A percentile compares a stretch with the other conserved stretches of the same genome.
These are phyloP conservation scores for Blastocystis sp. DNA, from an alignment of 352 stramenopile species.

Conservation along the genomic window DNA sequence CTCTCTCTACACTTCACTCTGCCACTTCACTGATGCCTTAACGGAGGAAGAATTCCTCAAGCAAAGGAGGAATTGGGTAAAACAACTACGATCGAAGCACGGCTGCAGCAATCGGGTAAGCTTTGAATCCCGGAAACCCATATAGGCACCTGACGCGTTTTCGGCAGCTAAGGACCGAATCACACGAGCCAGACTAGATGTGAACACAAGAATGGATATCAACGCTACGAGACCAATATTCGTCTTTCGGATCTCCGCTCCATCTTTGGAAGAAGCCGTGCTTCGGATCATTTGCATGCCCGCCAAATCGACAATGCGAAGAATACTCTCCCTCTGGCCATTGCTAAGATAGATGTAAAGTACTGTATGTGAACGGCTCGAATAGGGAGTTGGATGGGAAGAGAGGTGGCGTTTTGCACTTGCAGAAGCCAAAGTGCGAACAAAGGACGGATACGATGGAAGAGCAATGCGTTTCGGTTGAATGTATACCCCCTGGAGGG, in stretches of 20 bases:
- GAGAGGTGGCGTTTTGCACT: background rate
- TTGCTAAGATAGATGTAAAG: background rate
- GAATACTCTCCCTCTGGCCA: background rate
- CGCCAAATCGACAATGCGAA: constrained; percentile 20
- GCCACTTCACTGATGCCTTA: background rate
- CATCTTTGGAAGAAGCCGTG: background rate
- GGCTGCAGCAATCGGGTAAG: background rate
- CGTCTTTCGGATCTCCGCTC: background rate
- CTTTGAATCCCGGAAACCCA: background rate
- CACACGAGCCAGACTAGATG: background rate
- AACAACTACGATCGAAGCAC: background rate
- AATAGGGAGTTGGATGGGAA: background rate
- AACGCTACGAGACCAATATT: background rate
- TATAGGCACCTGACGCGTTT: background rate
- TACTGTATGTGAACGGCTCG: background rate
- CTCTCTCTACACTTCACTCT: background rate
- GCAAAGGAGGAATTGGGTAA: background rate
- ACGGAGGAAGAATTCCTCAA: background rate
- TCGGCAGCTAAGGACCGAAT: background rate
- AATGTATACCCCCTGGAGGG: background rate
- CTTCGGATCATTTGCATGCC: background rate
- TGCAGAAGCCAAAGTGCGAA: background rate
- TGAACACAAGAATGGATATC: background rate
- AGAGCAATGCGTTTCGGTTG: background rate
- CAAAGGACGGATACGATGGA: background rate